A percentile compares a stretch with the other conserved stretches of the same genome.
phyloP scores from a whole-genome alignment of 176 grass and related monocot species.

The Cymbopogon citratus region DNA sequence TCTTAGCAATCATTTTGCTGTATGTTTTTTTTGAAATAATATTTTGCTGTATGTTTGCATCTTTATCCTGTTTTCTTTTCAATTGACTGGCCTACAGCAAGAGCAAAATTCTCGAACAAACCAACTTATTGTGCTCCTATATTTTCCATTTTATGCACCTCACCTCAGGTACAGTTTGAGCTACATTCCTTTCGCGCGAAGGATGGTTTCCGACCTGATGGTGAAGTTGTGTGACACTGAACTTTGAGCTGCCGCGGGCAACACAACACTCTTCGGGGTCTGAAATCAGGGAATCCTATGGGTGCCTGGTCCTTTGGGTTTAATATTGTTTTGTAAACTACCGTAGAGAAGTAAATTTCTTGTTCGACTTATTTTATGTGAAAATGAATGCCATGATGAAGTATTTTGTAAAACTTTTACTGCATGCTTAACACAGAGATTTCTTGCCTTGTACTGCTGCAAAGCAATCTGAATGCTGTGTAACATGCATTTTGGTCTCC shows the following conservation, averaged over 20 bases:
- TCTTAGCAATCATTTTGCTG: background rate
- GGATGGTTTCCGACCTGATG: slow-evolving; percentile 67
- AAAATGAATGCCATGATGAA: slow-evolving; percentile 6
- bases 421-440: background rate
- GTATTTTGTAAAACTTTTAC: slow-evolving; percentile 11
- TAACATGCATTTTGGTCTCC: background rate
- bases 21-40: no score
- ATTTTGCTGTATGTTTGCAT: slow-evolving; percentile 1
- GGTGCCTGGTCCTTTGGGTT: background rate
- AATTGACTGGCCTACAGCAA: background rate
- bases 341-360: background rate
- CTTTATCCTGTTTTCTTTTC: background rate
- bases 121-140: background rate
- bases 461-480: background rate
- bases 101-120: background rate
- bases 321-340: background rate
- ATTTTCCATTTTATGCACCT: slow-evolving; percentile 7
- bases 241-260: slow-evolving; percentile 15
- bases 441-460: background rate
- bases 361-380: background rate
- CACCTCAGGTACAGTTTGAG: slow-evolving; percentile 82
- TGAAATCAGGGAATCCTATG: background rate
- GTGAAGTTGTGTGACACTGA: slow-evolving; percentile 83
- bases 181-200: slow-evolving; percentile 80
- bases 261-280: background rate